A percentile compares a stretch with the other conserved stretches of the same genome.
Evolutionary conservation across 305 asterid species (phyloP).

Genomic region (Coffea humblotiana): DNA sequence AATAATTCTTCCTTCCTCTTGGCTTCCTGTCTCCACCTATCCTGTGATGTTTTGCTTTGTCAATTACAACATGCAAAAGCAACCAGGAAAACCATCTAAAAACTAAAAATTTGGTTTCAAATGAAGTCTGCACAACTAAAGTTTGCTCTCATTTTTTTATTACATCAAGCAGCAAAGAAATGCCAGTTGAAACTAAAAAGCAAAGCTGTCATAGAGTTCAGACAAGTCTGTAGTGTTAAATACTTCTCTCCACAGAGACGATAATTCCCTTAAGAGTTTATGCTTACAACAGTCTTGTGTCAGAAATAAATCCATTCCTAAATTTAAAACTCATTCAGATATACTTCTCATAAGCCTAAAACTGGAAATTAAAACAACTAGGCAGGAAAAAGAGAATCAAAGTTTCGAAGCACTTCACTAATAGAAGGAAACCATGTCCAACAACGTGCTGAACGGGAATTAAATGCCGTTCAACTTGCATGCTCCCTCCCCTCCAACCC

Average conservation of each 20-base stretch:
- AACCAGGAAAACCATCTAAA: slow-evolving; percentile 16
- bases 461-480: background rate
- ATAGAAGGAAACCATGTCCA: background rate
- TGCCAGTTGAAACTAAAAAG: slow-evolving; percentile 2
- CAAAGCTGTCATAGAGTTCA: slow-evolving; percentile 1
- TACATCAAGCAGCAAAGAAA: background rate
- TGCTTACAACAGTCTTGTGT: background rate
- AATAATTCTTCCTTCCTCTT: slow-evolving; percentile 52
- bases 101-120: background rate
- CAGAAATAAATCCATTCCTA: background rate
- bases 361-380: background rate
- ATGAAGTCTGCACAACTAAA: background rate
- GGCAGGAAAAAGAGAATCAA: background rate
- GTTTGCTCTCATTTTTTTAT: background rate
- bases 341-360: background rate
- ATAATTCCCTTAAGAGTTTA: background rate
- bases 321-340: background rate
- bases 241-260: background rate
- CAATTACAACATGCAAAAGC: slow-evolving; percentile 19
- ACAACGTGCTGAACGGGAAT: background rate
- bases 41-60: slow-evolving; percentile 46
- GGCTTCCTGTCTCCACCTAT: slow-evolving; percentile 57
- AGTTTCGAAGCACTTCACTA: background rate
- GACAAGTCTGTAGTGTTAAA: background rate
- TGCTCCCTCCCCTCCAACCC: background rate